Evolutionary conservation across 768 basidiomycete genomes (phyloP).

Genomic region (Antrodiella citrinella): DNA sequence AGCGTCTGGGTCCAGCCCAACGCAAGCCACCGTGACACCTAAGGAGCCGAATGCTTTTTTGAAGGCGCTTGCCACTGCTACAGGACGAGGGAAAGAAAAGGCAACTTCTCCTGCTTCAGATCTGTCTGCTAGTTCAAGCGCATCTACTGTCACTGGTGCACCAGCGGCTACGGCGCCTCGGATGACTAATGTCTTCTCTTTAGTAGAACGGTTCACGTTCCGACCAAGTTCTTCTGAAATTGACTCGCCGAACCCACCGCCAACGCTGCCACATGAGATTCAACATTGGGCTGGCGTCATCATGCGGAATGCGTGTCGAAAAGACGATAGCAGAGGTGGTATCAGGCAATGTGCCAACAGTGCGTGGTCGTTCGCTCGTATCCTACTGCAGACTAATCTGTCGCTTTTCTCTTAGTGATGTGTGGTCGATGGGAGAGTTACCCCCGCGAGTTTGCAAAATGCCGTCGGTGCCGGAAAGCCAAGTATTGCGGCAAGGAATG

Average conservation of each 20-base stretch:
- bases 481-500: constrained; percentile 99
- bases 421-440: constrained; percentile 93
- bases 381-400: not conserved
- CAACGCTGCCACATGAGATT: constrained; percentile 78
- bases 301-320: constrained; percentile 98
- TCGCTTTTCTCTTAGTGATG: constrained; percentile 47
- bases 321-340: constrained; percentile 89
- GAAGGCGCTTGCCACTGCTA: constrained; percentile 34
- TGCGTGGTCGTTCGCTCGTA: constrained; percentile 29
- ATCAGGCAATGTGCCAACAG: constrained; percentile 97
- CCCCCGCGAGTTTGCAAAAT: constrained; percentile 95
- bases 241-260: constrained; percentile 57
- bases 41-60: constrained; percentile 37
- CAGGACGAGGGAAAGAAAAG: constrained; percentile 42
- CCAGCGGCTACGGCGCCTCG: constrained; percentile 27
- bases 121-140: constrained; percentile 10
- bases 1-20: constrained; percentile 8
- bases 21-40: constrained; percentile 12
- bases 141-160: constrained; percentile 10
- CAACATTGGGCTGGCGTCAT: constrained; percentile 99
- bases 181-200: constrained; percentile 89
- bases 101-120: constrained; percentile 17
- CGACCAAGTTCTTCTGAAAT: constrained; percentile 79
- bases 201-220: constrained; percentile 96
- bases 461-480: constrained; percentile 90